Conservation (phyloP, 305 asterid genomes). For the Striga hermonthica region DNA sequence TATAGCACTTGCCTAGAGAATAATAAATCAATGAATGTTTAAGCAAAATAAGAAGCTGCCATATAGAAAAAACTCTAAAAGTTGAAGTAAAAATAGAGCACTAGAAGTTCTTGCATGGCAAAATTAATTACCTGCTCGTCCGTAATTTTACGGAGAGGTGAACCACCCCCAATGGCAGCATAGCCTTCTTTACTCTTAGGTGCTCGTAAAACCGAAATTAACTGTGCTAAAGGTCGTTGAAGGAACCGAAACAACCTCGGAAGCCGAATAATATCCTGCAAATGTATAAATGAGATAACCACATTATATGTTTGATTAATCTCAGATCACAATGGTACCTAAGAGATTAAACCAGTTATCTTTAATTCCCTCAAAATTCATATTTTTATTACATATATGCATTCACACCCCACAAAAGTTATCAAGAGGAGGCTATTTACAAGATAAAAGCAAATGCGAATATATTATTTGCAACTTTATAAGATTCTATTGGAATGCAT, state of each 20-base stretch:
- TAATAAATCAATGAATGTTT: conserved; percentile 11
- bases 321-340: too few species aligned
- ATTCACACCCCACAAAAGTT: too few species aligned
- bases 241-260: conserved; percentile 72
- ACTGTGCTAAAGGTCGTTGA: conserved; percentile 73
- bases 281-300: neutral
- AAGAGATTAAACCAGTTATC: too few species aligned
- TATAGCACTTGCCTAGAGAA: conserved; percentile 54
- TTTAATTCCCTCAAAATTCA: too few species aligned
- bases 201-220: conserved; percentile 65
- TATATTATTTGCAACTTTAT: too few species aligned
- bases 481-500: too few species aligned
- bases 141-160: conserved; percentile 72
- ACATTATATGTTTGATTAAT: too few species aligned
- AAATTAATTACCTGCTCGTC: conserved; percentile 56
- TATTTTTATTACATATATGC: too few species aligned
- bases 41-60: neutral
- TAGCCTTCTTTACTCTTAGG: conserved; percentile 83
- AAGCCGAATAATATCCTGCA: conserved; percentile 77
- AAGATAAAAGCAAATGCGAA: too few species aligned
- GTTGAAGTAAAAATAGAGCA: neutral
- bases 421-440: too few species aligned
- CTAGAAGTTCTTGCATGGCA: too few species aligned
- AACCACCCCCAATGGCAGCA: conserved; percentile 91
- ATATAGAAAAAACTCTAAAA: neutral